These are phyloP conservation scores for Mycoemilia scoparia DNA, from an alignment of 192 early-diverging fungal genomes.

Conservation along the genomic window DNA sequence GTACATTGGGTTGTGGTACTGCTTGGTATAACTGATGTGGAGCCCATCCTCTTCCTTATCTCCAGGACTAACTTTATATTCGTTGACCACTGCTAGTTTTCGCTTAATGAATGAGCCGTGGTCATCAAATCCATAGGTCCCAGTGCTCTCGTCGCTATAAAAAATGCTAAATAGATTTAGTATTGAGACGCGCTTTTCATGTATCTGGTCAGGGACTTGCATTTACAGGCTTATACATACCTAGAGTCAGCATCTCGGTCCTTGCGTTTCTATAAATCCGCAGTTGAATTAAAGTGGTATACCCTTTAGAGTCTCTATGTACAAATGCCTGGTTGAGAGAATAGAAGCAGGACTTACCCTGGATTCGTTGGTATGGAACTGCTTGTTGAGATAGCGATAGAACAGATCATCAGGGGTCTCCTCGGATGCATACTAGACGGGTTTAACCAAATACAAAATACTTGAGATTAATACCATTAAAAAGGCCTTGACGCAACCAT, in stretches of 20 bases:
- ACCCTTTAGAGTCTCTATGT: too few species aligned
- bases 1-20: constrained; percentile 29
- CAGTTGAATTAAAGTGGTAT: too few species aligned
- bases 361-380: constrained; percentile 31
- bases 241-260: constrained; percentile 3
- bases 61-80: constrained; percentile 21
- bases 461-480: neutral
- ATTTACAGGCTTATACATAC: too few species aligned
- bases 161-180: too few species aligned
- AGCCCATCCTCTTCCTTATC: constrained; percentile 19
- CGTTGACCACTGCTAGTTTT: constrained; percentile 27
- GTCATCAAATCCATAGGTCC: constrained; percentile 20
- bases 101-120: constrained; percentile 20
- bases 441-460: neutral
- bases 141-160: constrained; percentile 1
- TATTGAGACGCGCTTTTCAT: too few species aligned
- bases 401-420: constrained; percentile 19
- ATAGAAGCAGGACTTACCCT: constrained; percentile 7
- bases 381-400: constrained; percentile 26
- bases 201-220: too few species aligned
- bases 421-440: constrained; percentile 11
- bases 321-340: too few species aligned
- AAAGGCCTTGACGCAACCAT: too few species aligned
- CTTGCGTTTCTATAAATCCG: constrained; percentile 18
- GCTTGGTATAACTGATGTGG: constrained; percentile 27